Base-by-base conservation (phyloP, 2,329 filamentous ascomycete genomes). In the Fusarium decemcellulare region DNA sequence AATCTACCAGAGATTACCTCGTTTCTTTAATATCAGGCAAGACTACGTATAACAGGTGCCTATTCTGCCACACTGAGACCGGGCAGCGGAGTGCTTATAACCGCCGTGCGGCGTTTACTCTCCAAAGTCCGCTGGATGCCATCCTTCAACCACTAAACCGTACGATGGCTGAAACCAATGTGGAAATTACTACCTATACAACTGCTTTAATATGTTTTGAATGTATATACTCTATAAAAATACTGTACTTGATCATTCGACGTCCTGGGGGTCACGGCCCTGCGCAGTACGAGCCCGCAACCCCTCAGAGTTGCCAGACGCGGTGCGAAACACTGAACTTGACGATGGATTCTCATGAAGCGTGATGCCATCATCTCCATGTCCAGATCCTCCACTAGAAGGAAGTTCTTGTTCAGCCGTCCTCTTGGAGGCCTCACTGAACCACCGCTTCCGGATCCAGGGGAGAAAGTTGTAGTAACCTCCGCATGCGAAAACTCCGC, bases 401-500 rank as follows among this genome's bases (percentile, higher is more conserved):
- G 50, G 50, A 29, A 36, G 10, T n/a, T 42, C 57, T 8, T 55
- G 32, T 5, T 48, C 56, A 8, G 40, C 48, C 8, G 3, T 18
- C 27, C 30, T 44, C 54, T 63, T 72, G 3, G 10, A 6, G 6
- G 39, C 51, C 1, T 29, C 23, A 8, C 50, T 30, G 6, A 59
- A 46, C 63, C 59, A 67, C 37, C 60, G 55, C 58, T 61, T 73
- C 9, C 34, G 65, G 15, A 57, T 32, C 70, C 88, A 91, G 2
- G 90, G 90, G 12, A 83, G 57, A 4, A 92, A 76, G 68, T 92
- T 91, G 72, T 88, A 92, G 65, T 90, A 90, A 2, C 85, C 88
- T 1, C 90, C 91, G 62, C 87, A 90, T 0, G 86, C 85, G 76
- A 92, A 90, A 3, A 92, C 84, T 15, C 91, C 91, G 43, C 88